A percentile compares a stretch with the other conserved stretches of the same genome.
Conservation (phyloP, 805 yeast species). For the Diddensiella caesifluorescens region DNA sequence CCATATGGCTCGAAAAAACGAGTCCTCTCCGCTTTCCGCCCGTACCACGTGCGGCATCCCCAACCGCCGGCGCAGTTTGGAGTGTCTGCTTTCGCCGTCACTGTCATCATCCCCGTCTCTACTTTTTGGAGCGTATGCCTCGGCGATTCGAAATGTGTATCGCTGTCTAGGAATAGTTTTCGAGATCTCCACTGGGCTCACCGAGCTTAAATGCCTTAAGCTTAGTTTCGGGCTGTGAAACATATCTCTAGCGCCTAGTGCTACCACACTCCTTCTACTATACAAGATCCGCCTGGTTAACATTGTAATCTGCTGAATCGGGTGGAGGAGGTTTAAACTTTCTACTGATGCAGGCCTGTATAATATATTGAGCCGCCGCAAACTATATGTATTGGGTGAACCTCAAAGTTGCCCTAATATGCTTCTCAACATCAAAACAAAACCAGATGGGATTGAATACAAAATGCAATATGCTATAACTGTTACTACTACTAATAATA, state of each 20-base stretch:
- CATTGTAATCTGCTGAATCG: too few relatives aligned
- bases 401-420: too few relatives aligned
- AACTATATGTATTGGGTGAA: too few relatives aligned
- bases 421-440: too few relatives aligned
- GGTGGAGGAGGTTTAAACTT: not conserved
- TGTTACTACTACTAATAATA: too few relatives aligned
- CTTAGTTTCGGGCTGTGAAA: not conserved
- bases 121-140: not conserved
- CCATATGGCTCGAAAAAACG: conserved; percentile 9
- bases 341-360: not conserved
- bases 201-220: not conserved
- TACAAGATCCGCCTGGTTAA: too few relatives aligned
- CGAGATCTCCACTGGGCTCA: not conserved
- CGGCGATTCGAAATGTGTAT: conserved; percentile 1
- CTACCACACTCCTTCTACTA: too few relatives aligned
- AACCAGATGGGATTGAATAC: too few relatives aligned
- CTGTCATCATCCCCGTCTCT: not conserved
- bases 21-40: conserved; percentile 12
- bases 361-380: too few relatives aligned
- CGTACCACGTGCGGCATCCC: too few relatives aligned
- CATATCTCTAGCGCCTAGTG: too few relatives aligned
- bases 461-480: too few relatives aligned
- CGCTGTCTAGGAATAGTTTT: conserved; percentile 1
- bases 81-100: not conserved
- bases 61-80: not conserved